phyloP scores from a whole-genome alignment of 441 rosid genomes.

The Kokia cookei region DNA sequence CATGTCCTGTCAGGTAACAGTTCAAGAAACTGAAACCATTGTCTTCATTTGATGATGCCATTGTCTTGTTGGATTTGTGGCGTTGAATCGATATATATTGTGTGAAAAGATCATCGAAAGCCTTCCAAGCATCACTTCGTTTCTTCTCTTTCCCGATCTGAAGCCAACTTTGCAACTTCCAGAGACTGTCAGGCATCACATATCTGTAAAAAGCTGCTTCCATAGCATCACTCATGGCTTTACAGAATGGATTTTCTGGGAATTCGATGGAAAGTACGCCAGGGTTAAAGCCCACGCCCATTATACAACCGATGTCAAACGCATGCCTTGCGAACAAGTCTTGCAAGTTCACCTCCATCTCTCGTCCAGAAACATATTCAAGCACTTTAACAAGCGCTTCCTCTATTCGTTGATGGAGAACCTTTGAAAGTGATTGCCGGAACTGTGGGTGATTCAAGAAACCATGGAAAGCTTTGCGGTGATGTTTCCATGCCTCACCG shows the following conservation, averaged over 20 bases:
- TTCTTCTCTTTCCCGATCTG: slow-evolving; percentile 26
- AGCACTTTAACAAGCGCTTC: slow-evolving; percentile 35
- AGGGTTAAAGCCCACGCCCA: slow-evolving; percentile 41
- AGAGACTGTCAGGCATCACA: slow-evolving; percentile 24
- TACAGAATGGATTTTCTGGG: slow-evolving; percentile 23
- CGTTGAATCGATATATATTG: slow-evolving; percentile 13
- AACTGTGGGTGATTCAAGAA: slow-evolving; percentile 28
- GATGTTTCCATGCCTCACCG: slow-evolving; percentile 36
- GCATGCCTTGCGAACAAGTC: slow-evolving; percentile 43
- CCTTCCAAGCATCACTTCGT: not conserved
- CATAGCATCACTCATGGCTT: slow-evolving; percentile 27
- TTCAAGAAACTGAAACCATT: not conserved
- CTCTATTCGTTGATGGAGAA: slow-evolving; percentile 21
- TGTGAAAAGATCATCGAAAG: slow-evolving; percentile 18
- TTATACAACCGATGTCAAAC: slow-evolving; percentile 37
- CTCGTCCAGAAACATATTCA: slow-evolving; percentile 19
- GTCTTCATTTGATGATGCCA: not conserved
- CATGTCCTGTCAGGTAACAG: slow-evolving; percentile 2
- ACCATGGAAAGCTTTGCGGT: slow-evolving; percentile 32
- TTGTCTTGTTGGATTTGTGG: not conserved
- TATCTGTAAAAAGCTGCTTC: slow-evolving; percentile 29
- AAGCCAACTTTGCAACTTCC: slow-evolving; percentile 25
- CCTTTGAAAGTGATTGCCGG: slow-evolving; percentile 28
- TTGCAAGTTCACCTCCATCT: slow-evolving; percentile 31
- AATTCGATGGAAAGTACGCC: slow-evolving; percentile 31